Conservation (phyloP, 2,329 filamentous ascomycete species). For the Harringtonia lauricola region DNA sequence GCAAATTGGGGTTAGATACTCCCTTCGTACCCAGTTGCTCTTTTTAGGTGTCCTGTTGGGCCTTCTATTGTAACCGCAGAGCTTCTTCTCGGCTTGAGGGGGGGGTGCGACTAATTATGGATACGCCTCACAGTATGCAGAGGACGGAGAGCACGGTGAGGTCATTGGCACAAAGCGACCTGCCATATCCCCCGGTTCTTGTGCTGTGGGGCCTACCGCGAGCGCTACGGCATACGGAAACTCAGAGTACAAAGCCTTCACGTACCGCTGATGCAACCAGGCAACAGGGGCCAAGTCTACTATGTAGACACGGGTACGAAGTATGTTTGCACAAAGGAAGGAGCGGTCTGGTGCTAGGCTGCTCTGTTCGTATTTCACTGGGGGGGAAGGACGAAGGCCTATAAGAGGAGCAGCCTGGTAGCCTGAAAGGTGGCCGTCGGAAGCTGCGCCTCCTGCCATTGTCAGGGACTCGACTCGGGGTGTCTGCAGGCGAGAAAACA, state of each 20-base stretch:
- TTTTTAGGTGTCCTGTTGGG: background rate
- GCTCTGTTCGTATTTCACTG: too few relatives aligned
- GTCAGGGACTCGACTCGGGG: too few relatives aligned
- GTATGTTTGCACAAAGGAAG: background rate
- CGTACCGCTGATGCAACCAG: slow-evolving; percentile 6
- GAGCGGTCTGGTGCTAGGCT: slow-evolving; percentile 1
- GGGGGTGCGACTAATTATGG: slow-evolving; percentile 1
- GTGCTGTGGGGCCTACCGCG: background rate
- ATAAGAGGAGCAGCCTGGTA: too few relatives aligned
- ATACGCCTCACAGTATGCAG: too few relatives aligned
- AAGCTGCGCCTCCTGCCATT: too few relatives aligned
- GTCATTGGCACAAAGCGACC: slow-evolving; percentile 3
- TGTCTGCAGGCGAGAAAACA: too few relatives aligned
- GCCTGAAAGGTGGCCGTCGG: too few relatives aligned
- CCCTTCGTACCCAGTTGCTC: background rate
- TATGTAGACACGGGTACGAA: too few relatives aligned
- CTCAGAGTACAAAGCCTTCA: slow-evolving; percentile 2
- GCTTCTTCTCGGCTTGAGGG: slow-evolving; percentile 7
- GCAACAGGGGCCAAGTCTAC: background rate
- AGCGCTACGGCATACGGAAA: slow-evolving; percentile 2
- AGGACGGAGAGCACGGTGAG: slow-evolving; percentile 2
- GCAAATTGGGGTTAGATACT: background rate
- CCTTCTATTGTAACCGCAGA: slow-evolving; percentile 5
- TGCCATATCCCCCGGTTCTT: slow-evolving; percentile 1
- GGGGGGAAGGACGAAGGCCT: too few relatives aligned